Evolutionary conservation across 2,329 filamentous ascomycete species (phyloP).

Genomic region (Dothiorella sarmentorum): DNA sequence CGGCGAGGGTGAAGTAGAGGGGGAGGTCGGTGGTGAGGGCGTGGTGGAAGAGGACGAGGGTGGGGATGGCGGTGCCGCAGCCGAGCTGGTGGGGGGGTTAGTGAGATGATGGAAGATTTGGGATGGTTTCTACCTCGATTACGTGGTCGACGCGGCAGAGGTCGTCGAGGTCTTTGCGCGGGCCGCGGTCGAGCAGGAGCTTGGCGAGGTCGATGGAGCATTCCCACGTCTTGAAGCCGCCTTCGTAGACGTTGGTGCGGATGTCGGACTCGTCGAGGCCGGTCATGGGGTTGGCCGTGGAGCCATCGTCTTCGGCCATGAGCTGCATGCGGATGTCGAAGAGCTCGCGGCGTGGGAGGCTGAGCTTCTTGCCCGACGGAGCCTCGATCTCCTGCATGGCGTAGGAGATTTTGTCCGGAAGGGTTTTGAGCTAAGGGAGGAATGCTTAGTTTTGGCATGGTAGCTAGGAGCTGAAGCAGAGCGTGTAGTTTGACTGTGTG

Average conservation of each 20-base stretch:
- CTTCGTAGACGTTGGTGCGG: conserved; percentile 78
- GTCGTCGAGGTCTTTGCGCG: conserved; percentile 49
- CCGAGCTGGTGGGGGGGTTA: conserved; percentile 55
- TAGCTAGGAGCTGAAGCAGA: neutral
- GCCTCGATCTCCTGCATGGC: conserved; percentile 58
- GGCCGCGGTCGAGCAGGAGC: conserved; percentile 51
- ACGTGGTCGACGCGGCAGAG: conserved; percentile 48
- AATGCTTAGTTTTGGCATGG: neutral
- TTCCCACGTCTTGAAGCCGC: conserved; percentile 88
- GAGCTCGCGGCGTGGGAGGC: conserved; percentile 69
- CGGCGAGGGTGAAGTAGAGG: conserved; percentile 64
- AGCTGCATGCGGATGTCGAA: conserved; percentile 80
- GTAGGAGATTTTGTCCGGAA: conserved; percentile 75
- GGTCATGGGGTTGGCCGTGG: conserved; percentile 45
- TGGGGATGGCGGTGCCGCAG: conserved; percentile 73
- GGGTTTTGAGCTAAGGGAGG: conserved; percentile 45
- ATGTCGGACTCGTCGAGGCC: conserved; percentile 68
- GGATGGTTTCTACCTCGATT: conserved; percentile 37
- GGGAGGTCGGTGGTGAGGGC: conserved; percentile 46
- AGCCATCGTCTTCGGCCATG: conserved; percentile 63
- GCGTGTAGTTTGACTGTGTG: too few species aligned
- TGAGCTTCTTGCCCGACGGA: conserved; percentile 53
- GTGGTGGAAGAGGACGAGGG: conserved; percentile 66
- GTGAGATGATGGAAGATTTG: neutral
- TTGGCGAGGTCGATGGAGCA: conserved; percentile 77